Conservation (phyloP, 2,329 filamentous ascomycete species). For the Colletotrichum sp. region DNA sequence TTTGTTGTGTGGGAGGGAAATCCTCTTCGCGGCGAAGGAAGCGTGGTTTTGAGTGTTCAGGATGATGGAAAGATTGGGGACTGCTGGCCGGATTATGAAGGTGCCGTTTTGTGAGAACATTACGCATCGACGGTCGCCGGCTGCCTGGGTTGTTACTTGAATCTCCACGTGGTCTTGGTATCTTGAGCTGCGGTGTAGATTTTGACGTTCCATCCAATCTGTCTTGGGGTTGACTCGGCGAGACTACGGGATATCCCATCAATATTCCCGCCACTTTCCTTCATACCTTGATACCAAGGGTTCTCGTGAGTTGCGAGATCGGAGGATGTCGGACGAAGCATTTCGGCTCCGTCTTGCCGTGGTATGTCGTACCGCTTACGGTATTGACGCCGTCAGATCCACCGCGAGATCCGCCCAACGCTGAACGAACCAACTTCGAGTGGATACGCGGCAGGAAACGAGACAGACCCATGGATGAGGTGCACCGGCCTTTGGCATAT, state of each 20-base stretch:
- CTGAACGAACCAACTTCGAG: background rate
- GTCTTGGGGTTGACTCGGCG: background rate
- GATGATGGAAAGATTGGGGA: constrained; percentile 4
- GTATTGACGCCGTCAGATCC: background rate
- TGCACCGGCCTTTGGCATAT: background rate
- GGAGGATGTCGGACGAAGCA: background rate
- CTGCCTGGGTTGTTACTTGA: background rate
- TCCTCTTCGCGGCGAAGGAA: constrained; percentile 42
- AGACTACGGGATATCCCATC: background rate
- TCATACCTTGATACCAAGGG: background rate
- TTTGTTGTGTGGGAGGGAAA: constrained; percentile 48
- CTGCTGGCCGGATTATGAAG: background rate
- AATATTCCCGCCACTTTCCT: background rate
- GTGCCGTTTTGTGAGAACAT: background rate
- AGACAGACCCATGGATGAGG: background rate
- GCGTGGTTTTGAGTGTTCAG: constrained; percentile 30
- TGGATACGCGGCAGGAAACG: background rate
- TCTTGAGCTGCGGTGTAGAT: background rate
- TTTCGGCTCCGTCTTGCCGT: background rate
- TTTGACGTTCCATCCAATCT: too few species aligned
- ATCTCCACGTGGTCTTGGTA: background rate
- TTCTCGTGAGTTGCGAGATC: background rate
- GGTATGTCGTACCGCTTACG: background rate
- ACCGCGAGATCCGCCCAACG: background rate
- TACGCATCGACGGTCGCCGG: rapidly evolving